A percentile compares a stretch with the other conserved stretches of the same genome.
phyloP scores from a whole-genome alignment of 352 stramenopile species.

The Globisporangium solare region DNA sequence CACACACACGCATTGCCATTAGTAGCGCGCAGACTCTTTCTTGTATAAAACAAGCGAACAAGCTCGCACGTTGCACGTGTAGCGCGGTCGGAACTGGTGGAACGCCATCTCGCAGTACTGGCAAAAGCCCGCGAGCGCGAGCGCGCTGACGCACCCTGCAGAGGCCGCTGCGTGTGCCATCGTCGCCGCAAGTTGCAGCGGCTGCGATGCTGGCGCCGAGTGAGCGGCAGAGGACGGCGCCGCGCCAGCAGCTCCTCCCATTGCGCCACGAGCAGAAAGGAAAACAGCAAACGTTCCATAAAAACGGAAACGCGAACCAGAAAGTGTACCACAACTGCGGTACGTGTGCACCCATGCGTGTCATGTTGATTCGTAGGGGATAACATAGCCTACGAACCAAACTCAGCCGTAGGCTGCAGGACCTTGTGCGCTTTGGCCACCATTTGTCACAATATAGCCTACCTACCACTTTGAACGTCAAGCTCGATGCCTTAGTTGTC shows the following conservation, averaged over 20 bases:
- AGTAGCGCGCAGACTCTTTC: conserved; percentile 1
- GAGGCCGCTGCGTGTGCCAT: no score
- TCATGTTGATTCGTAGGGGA: no score
- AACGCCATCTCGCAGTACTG: conserved; percentile 39
- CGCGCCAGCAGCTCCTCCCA: neutral
- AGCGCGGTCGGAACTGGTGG: conserved; percentile 32
- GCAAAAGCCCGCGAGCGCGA: conserved; percentile 20
- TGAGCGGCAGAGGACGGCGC: neutral
- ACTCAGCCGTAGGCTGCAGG: no score
- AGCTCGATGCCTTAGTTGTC: conserved; percentile 1
- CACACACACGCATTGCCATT: neutral
- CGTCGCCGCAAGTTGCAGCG: no score
- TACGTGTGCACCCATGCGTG: no score
- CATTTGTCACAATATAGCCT: no score
- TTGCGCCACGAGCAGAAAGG: no score
- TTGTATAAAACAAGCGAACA: neutral
- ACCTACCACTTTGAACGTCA: neutral
- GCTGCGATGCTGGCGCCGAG: neutral
- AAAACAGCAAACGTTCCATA: no score
- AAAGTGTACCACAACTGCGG: no score
- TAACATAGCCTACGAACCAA: no score
- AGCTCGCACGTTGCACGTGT: conserved; percentile 33
- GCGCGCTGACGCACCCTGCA: neutral
- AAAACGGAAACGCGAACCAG: no score
- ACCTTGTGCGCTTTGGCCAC: no score